phyloP scores from a whole-genome alignment of 2,329 filamentous ascomycete genomes.

The Coniochaeta hoffmannii region DNA sequence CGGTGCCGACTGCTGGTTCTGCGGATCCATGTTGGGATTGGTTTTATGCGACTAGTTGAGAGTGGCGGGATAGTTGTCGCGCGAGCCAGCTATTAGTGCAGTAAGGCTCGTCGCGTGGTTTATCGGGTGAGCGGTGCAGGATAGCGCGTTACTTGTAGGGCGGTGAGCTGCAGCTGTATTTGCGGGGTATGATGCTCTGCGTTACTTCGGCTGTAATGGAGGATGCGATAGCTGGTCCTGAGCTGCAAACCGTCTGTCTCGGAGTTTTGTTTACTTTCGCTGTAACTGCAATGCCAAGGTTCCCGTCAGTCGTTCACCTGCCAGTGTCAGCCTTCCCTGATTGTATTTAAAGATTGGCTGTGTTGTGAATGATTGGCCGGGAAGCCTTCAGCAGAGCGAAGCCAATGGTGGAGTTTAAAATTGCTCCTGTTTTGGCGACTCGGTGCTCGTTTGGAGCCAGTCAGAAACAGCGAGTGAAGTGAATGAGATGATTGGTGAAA shows the following conservation, averaged over 20 bases:
- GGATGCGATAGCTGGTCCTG: not conserved
- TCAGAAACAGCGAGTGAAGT: constrained; percentile 18
- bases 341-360: constrained; percentile 17
- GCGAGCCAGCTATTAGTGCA: not conserved
- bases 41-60: not conserved
- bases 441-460: constrained; percentile 15
- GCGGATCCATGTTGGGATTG: constrained; percentile 42
- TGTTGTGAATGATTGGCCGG: constrained; percentile 21
- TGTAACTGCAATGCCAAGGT: not conserved
- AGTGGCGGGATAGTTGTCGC: not conserved
- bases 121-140: not conserved
- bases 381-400: constrained; percentile 12
- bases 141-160: not conserved
- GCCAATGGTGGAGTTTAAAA: constrained; percentile 23
- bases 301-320: not conserved
- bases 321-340: constrained; percentile 1
- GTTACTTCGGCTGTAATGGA: not conserved
- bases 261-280: constrained; percentile 8
- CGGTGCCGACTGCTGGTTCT: constrained; percentile 38
- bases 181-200: not conserved
- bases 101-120: not conserved
- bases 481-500: constrained; percentile 24
- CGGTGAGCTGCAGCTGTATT: not conserved
- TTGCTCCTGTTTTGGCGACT: constrained; percentile 16
- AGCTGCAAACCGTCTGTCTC: not conserved